phyloP scores from a whole-genome alignment of 495 filamentous ascomycete genomes.

The Neurospora cerealis region DNA sequence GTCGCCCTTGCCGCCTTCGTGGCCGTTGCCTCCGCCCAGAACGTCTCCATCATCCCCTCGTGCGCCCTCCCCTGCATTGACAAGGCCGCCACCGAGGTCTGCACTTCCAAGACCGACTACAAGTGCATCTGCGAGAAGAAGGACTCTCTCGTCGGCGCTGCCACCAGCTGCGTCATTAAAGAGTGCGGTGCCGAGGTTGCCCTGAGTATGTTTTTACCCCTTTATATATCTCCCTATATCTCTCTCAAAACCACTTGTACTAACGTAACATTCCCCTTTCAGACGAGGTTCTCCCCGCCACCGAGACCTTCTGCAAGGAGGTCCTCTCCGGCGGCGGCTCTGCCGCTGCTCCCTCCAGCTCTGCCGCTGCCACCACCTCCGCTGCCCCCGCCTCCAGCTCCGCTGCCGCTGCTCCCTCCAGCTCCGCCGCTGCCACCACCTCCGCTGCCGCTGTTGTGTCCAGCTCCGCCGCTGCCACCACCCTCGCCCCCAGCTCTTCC shows the following conservation, averaged over 20 bases:
- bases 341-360: background rate
- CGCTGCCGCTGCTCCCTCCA: background rate
- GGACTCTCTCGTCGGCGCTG: conserved; percentile 18
- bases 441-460: background rate
- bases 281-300: conserved; percentile 31
- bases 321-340: conserved; percentile 9
- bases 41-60: conserved; percentile 25
- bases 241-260: background rate
- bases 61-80: conserved; percentile 33
- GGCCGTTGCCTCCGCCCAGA: conserved; percentile 26
- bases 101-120: conserved; percentile 30
- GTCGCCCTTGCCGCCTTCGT: conserved; percentile 25
- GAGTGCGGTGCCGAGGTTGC: conserved; percentile 26
- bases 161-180: conserved; percentile 28
- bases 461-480: background rate
- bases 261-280: background rate
- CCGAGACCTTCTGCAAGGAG: conserved; percentile 22
- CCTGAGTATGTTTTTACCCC: conserved; percentile 11
- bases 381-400: background rate
- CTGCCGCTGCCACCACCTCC: background rate
- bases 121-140: conserved; percentile 34
- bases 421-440: conserved; percentile 4
- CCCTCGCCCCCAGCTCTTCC: conserved; percentile 1
- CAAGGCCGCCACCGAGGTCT: conserved; percentile 19
- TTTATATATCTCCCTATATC: background rate